phyloP scores from a whole-genome alignment of 1,284 basidiomycete species.

The Sporisorium sorghi region DNA sequence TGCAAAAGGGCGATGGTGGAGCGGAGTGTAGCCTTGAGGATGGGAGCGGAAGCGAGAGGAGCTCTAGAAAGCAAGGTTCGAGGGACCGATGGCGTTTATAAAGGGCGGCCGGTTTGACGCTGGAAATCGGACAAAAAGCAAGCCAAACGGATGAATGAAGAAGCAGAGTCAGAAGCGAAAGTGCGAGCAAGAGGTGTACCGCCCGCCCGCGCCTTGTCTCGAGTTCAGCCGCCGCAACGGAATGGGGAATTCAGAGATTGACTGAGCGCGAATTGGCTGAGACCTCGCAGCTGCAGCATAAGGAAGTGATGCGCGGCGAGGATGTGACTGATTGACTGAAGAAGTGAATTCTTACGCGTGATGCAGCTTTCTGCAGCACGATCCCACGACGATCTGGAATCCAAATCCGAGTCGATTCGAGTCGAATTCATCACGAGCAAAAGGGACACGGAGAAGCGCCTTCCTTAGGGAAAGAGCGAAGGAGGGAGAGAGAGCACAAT shows the following conservation, averaged over 20 bases:
- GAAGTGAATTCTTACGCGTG: background rate
- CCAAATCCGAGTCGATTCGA: background rate
- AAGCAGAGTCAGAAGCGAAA: background rate
- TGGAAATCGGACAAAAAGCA: conserved; percentile 1
- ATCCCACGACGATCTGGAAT: background rate
- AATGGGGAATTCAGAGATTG: background rate
- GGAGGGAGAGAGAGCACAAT: background rate
- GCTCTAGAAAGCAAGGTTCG: conserved; percentile 11
- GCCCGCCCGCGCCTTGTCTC: too few relatives aligned
- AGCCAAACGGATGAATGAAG: conserved; percentile 8
- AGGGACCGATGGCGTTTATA: conserved; percentile 27
- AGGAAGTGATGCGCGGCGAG: background rate
- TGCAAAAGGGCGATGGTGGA: conserved; percentile 10
- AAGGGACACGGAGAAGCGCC: background rate
- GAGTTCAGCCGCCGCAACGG: background rate
- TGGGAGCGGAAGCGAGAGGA: conserved; percentile 21
- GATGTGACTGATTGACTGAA: background rate
- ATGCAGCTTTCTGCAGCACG: background rate
- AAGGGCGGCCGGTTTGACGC: conserved; percentile 8
- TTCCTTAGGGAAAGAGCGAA: background rate
- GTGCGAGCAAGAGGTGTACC: too few relatives aligned
- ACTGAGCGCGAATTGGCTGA: conserved; percentile 3
- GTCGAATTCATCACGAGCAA: background rate
- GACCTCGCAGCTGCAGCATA: background rate
- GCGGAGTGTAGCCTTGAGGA: background rate